Conservation (phyloP, 108 stramenopile genomes). For the Stephanodiscus minutulus region DNA sequence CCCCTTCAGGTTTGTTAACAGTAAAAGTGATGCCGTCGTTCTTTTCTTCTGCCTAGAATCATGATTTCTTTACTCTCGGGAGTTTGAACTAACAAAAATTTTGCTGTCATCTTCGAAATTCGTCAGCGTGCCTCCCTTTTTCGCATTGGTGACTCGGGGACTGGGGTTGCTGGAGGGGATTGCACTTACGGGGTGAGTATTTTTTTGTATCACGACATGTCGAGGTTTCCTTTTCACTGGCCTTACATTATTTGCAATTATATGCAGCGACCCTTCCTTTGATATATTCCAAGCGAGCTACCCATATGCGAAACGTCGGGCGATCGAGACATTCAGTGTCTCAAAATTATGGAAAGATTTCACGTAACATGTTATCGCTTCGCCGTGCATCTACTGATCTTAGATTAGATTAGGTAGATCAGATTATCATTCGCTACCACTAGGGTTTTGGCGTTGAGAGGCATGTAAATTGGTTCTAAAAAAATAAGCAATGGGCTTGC, state of each 20-base stretch:
- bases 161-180: slow-evolving; percentile 91
- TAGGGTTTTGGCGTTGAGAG: too few relatives aligned
- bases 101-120: background rate
- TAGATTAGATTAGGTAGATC: too few relatives aligned
- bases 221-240: background rate
- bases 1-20: slow-evolving; percentile 61
- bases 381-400: slow-evolving; percentile 1
- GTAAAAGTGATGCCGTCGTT: background rate
- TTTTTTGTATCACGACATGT: too few relatives aligned
- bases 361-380: slow-evolving; percentile 21
- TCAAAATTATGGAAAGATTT: slow-evolving; percentile 37
- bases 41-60: too few relatives aligned
- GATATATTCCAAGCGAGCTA: slow-evolving; percentile 89
- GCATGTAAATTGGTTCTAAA: too few relatives aligned
- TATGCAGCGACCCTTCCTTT: slow-evolving; percentile 74
- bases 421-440: too few relatives aligned
- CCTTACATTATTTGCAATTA: background rate
- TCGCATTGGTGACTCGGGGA: slow-evolving; percentile 90
- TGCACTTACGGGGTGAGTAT: slow-evolving; percentile 67
- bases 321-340: slow-evolving; percentile 49
- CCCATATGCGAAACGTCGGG: slow-evolving; percentile 77
- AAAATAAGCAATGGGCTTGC: too few relatives aligned
- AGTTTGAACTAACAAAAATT: background rate
- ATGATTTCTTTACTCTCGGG: too few relatives aligned
- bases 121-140: slow-evolving; percentile 84